Evolutionary conservation across 257 asterid genomes (phyloP).

Genomic region (Leonotis leonurus): DNA sequence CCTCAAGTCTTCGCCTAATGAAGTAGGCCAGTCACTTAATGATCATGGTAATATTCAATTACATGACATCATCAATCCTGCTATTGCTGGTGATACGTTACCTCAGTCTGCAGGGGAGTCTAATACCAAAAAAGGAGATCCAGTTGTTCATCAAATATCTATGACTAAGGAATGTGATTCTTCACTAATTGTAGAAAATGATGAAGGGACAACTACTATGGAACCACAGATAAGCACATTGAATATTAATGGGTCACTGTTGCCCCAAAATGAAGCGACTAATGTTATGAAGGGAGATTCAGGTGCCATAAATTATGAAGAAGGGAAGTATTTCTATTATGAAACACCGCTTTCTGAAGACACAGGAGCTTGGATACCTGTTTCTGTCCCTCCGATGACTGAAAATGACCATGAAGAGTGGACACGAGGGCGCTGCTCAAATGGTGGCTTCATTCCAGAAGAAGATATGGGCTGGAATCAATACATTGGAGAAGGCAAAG

Average conservation of each 20-base stretch:
- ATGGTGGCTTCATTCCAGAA: slow-evolving; percentile 70
- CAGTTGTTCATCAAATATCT: slow-evolving; percentile 10
- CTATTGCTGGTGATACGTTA: slow-evolving; percentile 4
- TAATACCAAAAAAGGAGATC: slow-evolving; percentile 21
- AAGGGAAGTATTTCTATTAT: slow-evolving; percentile 65
- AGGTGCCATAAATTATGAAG: slow-evolving; percentile 21
- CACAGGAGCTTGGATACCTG: slow-evolving; percentile 96
- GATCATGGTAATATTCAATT: neutral
- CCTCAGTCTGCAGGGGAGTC: slow-evolving; percentile 13
- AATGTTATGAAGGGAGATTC: slow-evolving; percentile 20
- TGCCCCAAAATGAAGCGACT: slow-evolving; percentile 17
- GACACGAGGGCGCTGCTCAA: slow-evolving; percentile 67
- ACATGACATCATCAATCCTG: neutral
- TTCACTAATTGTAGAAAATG: slow-evolving; percentile 17
- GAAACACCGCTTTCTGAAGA: slow-evolving; percentile 80
- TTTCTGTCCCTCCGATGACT: slow-evolving; percentile 94
- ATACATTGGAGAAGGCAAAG: slow-evolving; percentile 54
- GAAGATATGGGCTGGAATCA: slow-evolving; percentile 61
- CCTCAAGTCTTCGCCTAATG: slow-evolving; percentile 2
- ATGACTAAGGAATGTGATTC: slow-evolving; percentile 10
- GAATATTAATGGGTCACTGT: slow-evolving; percentile 11
- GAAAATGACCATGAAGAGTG: slow-evolving; percentile 76
- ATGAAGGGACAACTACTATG: slow-evolving; percentile 5
- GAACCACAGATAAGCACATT: slow-evolving; percentile 22
- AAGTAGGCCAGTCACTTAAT: slow-evolving; percentile 7